Base-by-base conservation (phyloP, 2,329 filamentous ascomycete genomes). In the Fusarium sterilihyphosum region DNA sequence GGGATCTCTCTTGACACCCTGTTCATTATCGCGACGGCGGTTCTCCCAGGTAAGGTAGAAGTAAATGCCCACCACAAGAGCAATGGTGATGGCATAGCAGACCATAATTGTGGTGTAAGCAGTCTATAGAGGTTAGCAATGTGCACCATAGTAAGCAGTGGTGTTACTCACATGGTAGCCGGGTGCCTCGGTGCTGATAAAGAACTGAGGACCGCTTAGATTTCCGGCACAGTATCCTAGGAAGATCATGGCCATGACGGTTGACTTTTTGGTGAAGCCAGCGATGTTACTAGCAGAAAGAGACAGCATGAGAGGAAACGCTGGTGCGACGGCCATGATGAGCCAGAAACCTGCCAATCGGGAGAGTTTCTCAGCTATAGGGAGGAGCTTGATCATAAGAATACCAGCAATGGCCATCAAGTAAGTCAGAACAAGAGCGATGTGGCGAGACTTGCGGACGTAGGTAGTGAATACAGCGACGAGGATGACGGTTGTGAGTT, bases 241-340 rank as follows among this genome's bases (percentile, higher is more conserved):
- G 24, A 68, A 68, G 2, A 68, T 68, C 65, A 68, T 67, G 0
- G 65, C 65, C 65, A 68, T 68, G 6, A 68, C 65, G 1, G 65
- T 68, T 0, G 65, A 68, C 26, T 68, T 68, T 6, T 68, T 68
- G 0, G 65, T 68, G 17, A 68, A 68, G 6, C 65, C 65, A 1
- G 65, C 65, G 8, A 68, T 68, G 24, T 68, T 68, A 8, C 65
- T 68, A 20, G 65, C 65, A 0, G 65, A 68, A 0, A 68, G 40
- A 0, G 65, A 68, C 1, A 68, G 22, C 65, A 68, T 68, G 4
- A 68, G 65, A 26, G 65, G 65, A 3, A 68, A 53, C 1, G 46
- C 63, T 1, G 65, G 65, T 2, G 65, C 65, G 1, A 53, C 46
- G 0, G 65, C 65, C 65, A 67, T 68, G 22, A 68, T 53, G 40